These are phyloP conservation scores for Globisporangium lucens DNA, from an alignment of 352 stramenopile genomes.

Conservation along the genomic window DNA sequence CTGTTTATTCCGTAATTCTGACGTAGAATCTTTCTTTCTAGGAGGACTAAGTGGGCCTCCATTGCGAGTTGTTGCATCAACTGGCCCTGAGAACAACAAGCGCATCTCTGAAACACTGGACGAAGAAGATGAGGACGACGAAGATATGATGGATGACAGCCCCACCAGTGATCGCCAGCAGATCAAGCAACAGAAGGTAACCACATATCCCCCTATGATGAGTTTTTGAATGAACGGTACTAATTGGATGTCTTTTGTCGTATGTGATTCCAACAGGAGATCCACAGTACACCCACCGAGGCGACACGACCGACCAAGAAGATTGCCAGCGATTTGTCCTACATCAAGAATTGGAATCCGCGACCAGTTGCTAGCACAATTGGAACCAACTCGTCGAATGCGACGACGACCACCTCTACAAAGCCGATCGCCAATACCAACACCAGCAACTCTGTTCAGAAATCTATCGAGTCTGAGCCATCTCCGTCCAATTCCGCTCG, in stretches of 20 bases:
- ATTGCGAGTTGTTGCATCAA: constrained; percentile 47
- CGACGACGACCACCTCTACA: background rate
- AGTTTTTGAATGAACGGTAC: background rate
- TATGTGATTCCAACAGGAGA: background rate
- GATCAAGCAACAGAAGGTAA: constrained; percentile 18
- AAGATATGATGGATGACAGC: constrained; percentile 26
- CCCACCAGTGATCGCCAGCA: constrained; percentile 16
- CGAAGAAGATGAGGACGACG: constrained; percentile 45
- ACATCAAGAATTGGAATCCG: constrained; percentile 47
- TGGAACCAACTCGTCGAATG: background rate
- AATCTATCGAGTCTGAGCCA: constrained; percentile 6
- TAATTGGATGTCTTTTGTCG: background rate
- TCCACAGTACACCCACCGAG: constrained; percentile 7
- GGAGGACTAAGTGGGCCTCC: constrained; percentile 24
- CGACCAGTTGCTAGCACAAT: constrained; percentile 14
- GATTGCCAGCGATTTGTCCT: constrained; percentile 26
- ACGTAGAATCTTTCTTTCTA: background rate
- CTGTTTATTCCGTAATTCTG: background rate
- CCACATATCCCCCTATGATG: background rate
- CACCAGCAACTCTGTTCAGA: constrained; percentile 7
- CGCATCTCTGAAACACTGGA: constrained; percentile 29
- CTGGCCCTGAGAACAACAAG: constrained; percentile 16
- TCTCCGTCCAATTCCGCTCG: constrained; percentile 3
- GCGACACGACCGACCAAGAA: constrained; percentile 14
- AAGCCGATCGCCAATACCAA: background rate